Conservation (phyloP, 2,329 filamentous ascomycete species). For the Clonostachys byssicola region DNA sequence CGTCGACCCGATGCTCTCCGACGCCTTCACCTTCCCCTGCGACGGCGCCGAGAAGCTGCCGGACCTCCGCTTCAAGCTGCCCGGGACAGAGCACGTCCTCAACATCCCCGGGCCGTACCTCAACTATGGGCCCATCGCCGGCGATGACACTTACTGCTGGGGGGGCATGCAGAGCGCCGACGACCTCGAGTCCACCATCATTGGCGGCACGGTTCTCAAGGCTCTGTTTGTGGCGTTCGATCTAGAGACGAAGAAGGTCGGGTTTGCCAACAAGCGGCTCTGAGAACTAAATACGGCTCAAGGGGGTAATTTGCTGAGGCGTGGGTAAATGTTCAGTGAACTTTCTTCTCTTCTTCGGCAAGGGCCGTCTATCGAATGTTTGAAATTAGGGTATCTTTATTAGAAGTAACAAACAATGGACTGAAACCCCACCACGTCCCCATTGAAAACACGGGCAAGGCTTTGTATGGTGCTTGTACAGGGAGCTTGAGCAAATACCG, state of each 20-base stretch:
- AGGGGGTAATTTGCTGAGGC: too few species aligned
- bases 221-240: constrained; percentile 72
- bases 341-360: too few species aligned
- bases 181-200: constrained; percentile 52
- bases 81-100: constrained; percentile 43
- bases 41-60: constrained; percentile 47
- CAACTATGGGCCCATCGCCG: constrained; percentile 46
- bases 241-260: constrained; percentile 28
- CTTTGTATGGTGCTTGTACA: too few species aligned
- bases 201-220: constrained; percentile 80
- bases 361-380: too few species aligned
- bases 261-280: constrained; percentile 39
- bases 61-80: constrained; percentile 49
- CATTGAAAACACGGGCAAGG: too few species aligned
- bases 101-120: constrained; percentile 51
- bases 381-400: too few species aligned
- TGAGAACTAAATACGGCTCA: constrained; percentile 3
- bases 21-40: constrained; percentile 56
- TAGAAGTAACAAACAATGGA: too few species aligned
- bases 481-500: too few species aligned
- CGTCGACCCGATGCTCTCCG: constrained; percentile 34
- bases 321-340: too few species aligned
- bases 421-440: too few species aligned
- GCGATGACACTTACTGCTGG: constrained; percentile 57
- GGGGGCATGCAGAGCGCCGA: constrained; percentile 67